Base-by-base conservation (phyloP, 1,139 yeast genomes). In the Suhomyces guaymorum region DNA sequence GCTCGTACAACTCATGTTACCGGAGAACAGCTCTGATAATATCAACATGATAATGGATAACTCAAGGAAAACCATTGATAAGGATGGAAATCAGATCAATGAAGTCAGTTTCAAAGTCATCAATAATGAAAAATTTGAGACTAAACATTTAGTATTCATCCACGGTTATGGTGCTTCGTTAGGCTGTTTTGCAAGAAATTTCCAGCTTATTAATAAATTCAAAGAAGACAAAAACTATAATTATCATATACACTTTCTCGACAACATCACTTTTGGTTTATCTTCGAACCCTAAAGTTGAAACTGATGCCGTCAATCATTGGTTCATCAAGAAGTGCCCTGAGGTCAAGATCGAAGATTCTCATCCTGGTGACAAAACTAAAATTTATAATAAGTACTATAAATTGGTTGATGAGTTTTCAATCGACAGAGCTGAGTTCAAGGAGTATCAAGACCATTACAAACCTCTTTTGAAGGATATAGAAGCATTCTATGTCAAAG, bases 91-190 rank as follows among this genome's bases (percentile, higher is more conserved):
- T 38, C 44, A 47, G 39, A 61, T 70, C 21, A 68, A 69, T 37
- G 75, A 70, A 36, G 51, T 55, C 5, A 43, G 43, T 16, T 44
- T 59, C 19, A 48, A 47, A 11, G 49, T 60, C n/a, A 39, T 37
- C 18, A 51, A 58, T 30, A 39, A 41, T 23, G 34, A 44, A 2
- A 18, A 15, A 1, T 46, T 35, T 4, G 42, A 46, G 2, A 47
- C 54, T 1, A 57, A 55, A 12, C 75, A 76, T 44, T 49, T 83
- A 15, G 88, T 89, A 4, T 68, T 92, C 49, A 52, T 92, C 11
- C 98, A 92, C 55, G 98, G 98, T 0, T 89, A 87, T 57, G 96
- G 95, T 0, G 95, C 97, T 0, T 83, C 95, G 0, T 70, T 84
- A 11, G 92, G 94, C 15, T 84, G 92, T 53, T 92, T 80, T 63